Conservation (phyloP, 805 yeast genomes). For the Pichia paraexigua region DNA sequence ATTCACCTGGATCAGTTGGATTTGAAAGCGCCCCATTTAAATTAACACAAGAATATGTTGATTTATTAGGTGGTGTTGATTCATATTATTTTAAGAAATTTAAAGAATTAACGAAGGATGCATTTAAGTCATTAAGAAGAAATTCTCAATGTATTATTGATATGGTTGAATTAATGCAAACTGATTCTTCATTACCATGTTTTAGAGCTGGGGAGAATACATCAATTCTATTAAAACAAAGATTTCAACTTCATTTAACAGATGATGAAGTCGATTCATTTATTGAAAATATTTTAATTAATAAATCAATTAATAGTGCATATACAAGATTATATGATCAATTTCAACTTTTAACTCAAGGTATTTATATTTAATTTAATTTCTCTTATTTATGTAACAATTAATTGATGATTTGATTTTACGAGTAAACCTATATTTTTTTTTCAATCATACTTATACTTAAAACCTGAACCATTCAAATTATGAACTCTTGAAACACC, state of each 20-base stretch:
- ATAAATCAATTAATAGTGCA: slow-evolving; percentile 76
- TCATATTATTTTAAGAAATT: slow-evolving; percentile 55
- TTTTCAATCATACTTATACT: background rate
- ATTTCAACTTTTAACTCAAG: slow-evolving; percentile 90
- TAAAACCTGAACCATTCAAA: slow-evolving; percentile 25
- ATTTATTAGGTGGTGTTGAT: slow-evolving; percentile 72
- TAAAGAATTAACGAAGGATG: slow-evolving; percentile 54
- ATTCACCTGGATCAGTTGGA: slow-evolving; percentile 95
- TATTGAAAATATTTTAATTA: slow-evolving; percentile 70
- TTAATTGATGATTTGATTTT: too few relatives aligned
- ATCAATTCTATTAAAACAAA: slow-evolving; percentile 65
- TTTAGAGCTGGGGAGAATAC: slow-evolving; percentile 84
- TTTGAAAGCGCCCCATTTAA: slow-evolving; percentile 98
- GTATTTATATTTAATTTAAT: slow-evolving; percentile 61
- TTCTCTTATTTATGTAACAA: background rate
- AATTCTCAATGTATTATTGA: slow-evolving; percentile 67
- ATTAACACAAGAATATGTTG: slow-evolving; percentile 82
- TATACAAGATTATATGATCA: slow-evolving; percentile 93
- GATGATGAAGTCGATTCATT: slow-evolving; percentile 68
- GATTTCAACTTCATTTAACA: slow-evolving; percentile 69
- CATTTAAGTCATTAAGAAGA: slow-evolving; percentile 67
- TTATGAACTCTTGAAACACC: slow-evolving; percentile 35
- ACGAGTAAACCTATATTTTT: too few relatives aligned
- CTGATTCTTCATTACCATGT: slow-evolving; percentile 84
- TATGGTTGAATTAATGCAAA: slow-evolving; percentile 90